Base-by-base conservation (phyloP, 2,329 filamentous ascomycete genomes). In the Cladosporium halotolerans region DNA sequence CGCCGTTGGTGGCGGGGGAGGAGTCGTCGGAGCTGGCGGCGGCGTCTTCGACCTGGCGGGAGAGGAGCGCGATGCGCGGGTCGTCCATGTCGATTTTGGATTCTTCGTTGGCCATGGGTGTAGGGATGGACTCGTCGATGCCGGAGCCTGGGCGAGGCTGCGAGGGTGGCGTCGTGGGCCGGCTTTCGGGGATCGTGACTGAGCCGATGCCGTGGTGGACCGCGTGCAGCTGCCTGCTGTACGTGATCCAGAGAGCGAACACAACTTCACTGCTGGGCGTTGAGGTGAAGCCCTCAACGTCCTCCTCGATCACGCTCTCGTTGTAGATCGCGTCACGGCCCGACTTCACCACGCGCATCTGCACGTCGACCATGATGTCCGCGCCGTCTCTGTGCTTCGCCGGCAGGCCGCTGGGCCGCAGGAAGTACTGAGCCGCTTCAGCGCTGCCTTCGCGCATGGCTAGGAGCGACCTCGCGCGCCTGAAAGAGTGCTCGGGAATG, bases 211-310 rank as follows among this genome's bases (percentile, higher is more conserved):
- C 75, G 49, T 79, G 76, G 56, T 83, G 83, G 36, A 83, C 79
- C 13, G 88, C 86, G 68, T 99, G 93, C 10, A 97, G 78, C 64
- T 96, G 89, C 57, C 91, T 81, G 14, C 92, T 97, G 68, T 97
- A 99, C 1, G 92, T 97, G 60, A 99, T 86, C 93, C 93, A 99
- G 31, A 99, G 74, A 9, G 93, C 93, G 73, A 91, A 97, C 0
- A 97, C 90, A 57, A 95, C 80, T 68, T 96, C 90, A 13, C 84
- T 81, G 57, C 79, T 76, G 3, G 73, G 66, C 32, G 76, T 70
- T 9, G 78, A 70, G n/a, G 80, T 77, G 8, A 74, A 65, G 28
- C 50, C 34, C 14, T 80, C 79, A 45, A 79, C 79, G 50, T 75
- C 80, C 66, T 89, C 84, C 50, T 81, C 76, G n/a, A 85, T 80